These are phyloP conservation scores for Dipteronia dyeriana DNA, from an alignment of 345 rosid species.

Conservation along the genomic window DNA sequence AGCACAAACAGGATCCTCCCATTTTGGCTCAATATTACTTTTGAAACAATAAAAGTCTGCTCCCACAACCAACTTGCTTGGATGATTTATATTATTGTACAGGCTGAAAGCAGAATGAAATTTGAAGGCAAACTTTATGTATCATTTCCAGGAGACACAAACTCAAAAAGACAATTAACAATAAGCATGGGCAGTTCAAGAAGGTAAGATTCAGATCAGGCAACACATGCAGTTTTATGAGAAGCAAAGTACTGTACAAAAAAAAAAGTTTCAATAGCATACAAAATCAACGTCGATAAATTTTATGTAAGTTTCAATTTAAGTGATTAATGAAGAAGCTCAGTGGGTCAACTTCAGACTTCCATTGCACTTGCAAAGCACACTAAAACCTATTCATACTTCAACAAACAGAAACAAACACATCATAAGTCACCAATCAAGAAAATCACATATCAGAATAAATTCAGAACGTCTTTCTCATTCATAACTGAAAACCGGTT, in stretches of 20 bases:
- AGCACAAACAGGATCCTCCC: constrained; percentile 97
- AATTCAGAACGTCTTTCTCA: neutral
- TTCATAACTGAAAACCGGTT: neutral
- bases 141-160: constrained; percentile 1
- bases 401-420: neutral
- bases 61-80: constrained; percentile 63
- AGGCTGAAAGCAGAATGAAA: constrained; percentile 46
- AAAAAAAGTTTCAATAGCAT: neutral
- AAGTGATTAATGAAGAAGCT: neutral
- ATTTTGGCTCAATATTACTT: constrained; percentile 79
- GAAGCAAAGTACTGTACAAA: neutral
- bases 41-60: constrained; percentile 93
- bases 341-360: neutral
- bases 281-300: neutral
- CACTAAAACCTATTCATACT: neutral
- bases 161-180: neutral
- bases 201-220: neutral
- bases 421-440: neutral
- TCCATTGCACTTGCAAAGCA: no score
- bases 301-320: neutral
- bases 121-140: neutral
- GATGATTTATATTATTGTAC: constrained; percentile 72
- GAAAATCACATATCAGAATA: neutral
- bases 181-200: neutral
- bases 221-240: neutral